Conservation (phyloP, 2,329 filamentous ascomycete genomes). For the Penicillium sp. region DNA sequence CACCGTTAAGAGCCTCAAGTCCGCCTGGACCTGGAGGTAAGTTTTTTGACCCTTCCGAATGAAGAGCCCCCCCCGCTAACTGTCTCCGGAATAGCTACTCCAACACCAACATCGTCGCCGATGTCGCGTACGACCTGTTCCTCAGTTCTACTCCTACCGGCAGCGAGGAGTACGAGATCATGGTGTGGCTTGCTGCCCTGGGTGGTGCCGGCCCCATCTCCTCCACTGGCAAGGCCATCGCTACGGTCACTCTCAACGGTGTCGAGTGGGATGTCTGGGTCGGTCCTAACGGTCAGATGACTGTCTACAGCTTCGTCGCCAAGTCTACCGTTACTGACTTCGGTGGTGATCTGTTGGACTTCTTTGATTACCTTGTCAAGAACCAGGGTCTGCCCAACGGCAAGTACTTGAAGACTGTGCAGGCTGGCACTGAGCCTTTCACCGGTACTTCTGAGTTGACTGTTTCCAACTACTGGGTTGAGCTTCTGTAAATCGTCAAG, state of each 20-base stretch:
- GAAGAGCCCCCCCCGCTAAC: background rate
- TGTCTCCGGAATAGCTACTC: constrained; percentile 45
- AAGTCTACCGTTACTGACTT: constrained; percentile 52
- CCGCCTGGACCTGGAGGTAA: constrained; percentile 49
- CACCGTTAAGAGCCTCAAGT: constrained; percentile 44
- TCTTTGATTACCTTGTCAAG: constrained; percentile 57
- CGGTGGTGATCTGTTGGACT: constrained; percentile 57
- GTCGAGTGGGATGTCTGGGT: constrained; percentile 59
- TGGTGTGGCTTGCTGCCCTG: constrained; percentile 64
- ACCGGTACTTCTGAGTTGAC: constrained; percentile 32
- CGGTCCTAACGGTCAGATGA: constrained; percentile 58
- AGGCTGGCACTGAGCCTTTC: constrained; percentile 42
- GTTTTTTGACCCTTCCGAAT: background rate
- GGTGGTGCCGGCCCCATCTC: constrained; percentile 59
- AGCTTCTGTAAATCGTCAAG: background rate
- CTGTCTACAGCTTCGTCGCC: constrained; percentile 62
- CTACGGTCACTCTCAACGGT: constrained; percentile 55
- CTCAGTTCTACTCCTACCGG: constrained; percentile 50
- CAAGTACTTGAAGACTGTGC: constrained; percentile 56
- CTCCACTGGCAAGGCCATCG: constrained; percentile 51
- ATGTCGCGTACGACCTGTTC: constrained; percentile 65
- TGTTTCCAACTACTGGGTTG: constrained; percentile 5
- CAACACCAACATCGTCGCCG: constrained; percentile 52
- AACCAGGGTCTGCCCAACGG: constrained; percentile 35
- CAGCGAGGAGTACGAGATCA: constrained; percentile 60